A percentile compares a stretch with the other conserved stretches of the same genome.
Conservation (phyloP, 108 stramenopile genomes). For the Conticribra weissflogii region DNA sequence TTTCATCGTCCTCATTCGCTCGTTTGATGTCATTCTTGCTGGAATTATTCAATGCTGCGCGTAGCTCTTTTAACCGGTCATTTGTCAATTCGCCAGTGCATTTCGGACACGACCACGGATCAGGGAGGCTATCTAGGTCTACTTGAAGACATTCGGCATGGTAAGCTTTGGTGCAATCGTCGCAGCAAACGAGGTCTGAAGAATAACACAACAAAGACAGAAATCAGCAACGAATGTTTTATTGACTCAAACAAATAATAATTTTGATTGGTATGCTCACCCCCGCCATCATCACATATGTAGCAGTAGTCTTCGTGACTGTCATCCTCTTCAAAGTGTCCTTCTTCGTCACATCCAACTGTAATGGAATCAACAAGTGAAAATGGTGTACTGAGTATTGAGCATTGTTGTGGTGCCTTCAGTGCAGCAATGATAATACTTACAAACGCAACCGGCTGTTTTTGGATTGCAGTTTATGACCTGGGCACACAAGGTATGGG, state of each 20-base stretch:
- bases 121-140: neutral
- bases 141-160: neutral
- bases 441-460: slow-evolving; percentile 44
- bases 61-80: too few relatives aligned
- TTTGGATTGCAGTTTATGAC: slow-evolving; percentile 8
- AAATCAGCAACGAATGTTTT: neutral
- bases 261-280: too few relatives aligned
- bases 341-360: slow-evolving; percentile 39
- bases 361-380: too few relatives aligned
- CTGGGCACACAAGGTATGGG: slow-evolving; percentile 51
- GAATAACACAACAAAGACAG: neutral
- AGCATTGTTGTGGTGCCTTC: too few relatives aligned
- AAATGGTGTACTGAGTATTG: too few relatives aligned
- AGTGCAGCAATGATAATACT: too few relatives aligned
- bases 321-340: slow-evolving; percentile 22
- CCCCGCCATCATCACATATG: neutral
- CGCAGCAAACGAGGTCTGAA: neutral
- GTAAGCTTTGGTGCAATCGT: neutral
- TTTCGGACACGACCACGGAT: neutral
- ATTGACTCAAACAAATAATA: too few relatives aligned
- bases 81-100: neutral
- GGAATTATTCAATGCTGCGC: too few relatives aligned
- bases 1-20: too few relatives aligned
- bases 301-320: neutral
- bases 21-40: too few relatives aligned